These are phyloP conservation scores for Kazachstania kunashirensis DNA, from an alignment of 805 yeast species.

Conservation along the genomic window DNA sequence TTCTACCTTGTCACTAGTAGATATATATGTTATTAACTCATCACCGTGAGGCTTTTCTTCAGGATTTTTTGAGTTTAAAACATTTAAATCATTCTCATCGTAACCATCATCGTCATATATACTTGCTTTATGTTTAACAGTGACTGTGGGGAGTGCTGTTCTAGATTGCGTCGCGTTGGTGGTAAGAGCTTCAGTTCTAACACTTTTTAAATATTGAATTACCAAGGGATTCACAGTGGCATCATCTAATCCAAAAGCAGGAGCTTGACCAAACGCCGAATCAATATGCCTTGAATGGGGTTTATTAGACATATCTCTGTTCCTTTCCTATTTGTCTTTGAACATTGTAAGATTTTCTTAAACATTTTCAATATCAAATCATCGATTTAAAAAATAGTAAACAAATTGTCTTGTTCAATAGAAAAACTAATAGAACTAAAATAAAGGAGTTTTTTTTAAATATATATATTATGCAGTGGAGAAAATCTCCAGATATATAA, in stretches of 20 bases:
- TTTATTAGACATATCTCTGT: constrained; percentile 2
- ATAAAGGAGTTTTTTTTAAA: too few species aligned
- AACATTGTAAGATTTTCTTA: too few species aligned
- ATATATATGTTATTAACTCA: too few species aligned
- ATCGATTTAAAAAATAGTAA: too few species aligned
- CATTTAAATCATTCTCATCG: not conserved
- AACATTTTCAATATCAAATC: too few species aligned
- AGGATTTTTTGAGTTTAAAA: too few species aligned
- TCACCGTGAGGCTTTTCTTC: too few species aligned
- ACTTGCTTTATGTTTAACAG: constrained; percentile 11
- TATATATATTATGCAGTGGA: too few species aligned
- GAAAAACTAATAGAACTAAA: too few species aligned
- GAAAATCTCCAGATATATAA: too few species aligned
- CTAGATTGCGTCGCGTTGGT: constrained; percentile 9
- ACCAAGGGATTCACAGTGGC: constrained; percentile 21
- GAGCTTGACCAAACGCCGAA: constrained; percentile 24
- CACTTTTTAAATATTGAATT: constrained; percentile 17
- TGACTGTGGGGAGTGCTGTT: not conserved
- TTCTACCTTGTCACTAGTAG: too few species aligned
- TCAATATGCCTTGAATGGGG: constrained; percentile 8
- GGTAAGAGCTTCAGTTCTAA: constrained; percentile 23
- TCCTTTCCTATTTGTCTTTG: not conserved
- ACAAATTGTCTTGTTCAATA: too few species aligned
- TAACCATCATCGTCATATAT: constrained; percentile 23
- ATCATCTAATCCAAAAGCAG: constrained; percentile 22